Percentiles rank a stretch among this genome's conserved stretches.
These are phyloP conservation scores for Hemileccinum impolitum DNA, from an alignment of 768 basidiomycete species.

Conservation along the genomic window DNA sequence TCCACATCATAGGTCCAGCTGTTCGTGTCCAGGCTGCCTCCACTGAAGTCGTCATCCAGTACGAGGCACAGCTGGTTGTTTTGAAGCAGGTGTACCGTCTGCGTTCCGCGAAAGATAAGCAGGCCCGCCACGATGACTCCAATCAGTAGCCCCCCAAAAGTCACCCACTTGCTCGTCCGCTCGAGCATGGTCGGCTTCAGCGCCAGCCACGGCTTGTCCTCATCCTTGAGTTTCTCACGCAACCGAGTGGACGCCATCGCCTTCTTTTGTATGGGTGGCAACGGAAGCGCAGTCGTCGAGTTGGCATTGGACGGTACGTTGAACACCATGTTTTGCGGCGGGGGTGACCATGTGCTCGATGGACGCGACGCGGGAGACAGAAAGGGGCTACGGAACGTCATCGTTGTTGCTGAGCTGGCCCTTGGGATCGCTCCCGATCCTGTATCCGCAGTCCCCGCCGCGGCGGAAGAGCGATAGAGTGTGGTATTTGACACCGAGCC, in stretches of 20 bases:
- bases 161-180: constrained; percentile 46
- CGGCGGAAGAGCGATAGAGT: constrained; percentile 30
- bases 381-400: constrained; percentile 62
- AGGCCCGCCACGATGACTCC: constrained; percentile 42
- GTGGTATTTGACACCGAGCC: constrained; percentile 26
- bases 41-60: constrained; percentile 47
- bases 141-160: constrained; percentile 38
- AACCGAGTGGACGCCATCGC: constrained; percentile 47
- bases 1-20: constrained; percentile 50
- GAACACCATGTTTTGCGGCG: constrained; percentile 35
- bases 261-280: constrained; percentile 40
- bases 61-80: constrained; percentile 40
- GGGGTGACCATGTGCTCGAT: constrained; percentile 58
- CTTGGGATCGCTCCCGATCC: constrained; percentile 34
- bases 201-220: constrained; percentile 47
- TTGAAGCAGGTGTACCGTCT: constrained; percentile 35
- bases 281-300: constrained; percentile 32
- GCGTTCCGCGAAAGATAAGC: constrained; percentile 45
- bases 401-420: constrained; percentile 39
- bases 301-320: constrained; percentile 29
- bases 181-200: constrained; percentile 29
- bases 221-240: constrained; percentile 44
- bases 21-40: constrained; percentile 37
- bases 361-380: constrained; percentile 70
- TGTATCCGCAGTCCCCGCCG: constrained; percentile 15